These are phyloP conservation scores for Sphaerulina musiva DNA, from an alignment of 2,329 filamentous ascomycete species.

Conservation along the genomic window DNA sequence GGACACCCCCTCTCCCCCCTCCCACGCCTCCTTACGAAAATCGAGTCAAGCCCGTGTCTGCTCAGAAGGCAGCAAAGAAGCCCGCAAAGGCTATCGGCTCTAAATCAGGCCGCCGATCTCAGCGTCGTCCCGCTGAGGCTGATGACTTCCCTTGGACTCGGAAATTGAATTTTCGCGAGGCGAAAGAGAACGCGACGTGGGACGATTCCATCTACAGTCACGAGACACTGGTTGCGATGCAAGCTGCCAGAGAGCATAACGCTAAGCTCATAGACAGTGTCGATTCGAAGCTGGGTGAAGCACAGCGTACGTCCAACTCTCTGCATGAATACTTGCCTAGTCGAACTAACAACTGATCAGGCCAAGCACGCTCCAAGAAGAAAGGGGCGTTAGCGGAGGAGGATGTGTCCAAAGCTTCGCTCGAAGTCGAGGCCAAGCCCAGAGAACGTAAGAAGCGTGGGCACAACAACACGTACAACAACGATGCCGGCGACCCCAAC, in stretches of 20 bases:
- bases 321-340: background rate
- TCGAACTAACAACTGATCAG: constrained; percentile 14
- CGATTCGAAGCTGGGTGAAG: constrained; percentile 25
- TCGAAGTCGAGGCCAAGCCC: constrained; percentile 18
- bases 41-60: constrained; percentile 16
- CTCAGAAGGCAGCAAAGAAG: constrained; percentile 9
- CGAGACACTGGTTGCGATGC: constrained; percentile 25
- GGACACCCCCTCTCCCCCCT: constrained; percentile 19
- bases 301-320: constrained; percentile 24
- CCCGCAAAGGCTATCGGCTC: background rate
- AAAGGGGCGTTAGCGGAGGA: constrained; percentile 7
- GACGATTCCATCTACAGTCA: constrained; percentile 29
- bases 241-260: constrained; percentile 24
- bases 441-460: constrained; percentile 20
- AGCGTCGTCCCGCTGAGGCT: constrained; percentile 23
- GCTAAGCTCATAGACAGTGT: constrained; percentile 22
- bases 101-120: constrained; percentile 19
- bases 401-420: constrained; percentile 8
- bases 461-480: constrained; percentile 16
- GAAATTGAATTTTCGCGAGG: constrained; percentile 25
- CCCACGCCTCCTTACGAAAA: constrained; percentile 21
- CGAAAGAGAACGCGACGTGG: constrained; percentile 26
- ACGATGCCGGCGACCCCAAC: constrained; percentile 27
- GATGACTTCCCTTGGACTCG: constrained; percentile 32
- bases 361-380: constrained; percentile 20